Conservation (phyloP, 768 basidiomycete species). For the Tricholoma furcatifolium region DNA sequence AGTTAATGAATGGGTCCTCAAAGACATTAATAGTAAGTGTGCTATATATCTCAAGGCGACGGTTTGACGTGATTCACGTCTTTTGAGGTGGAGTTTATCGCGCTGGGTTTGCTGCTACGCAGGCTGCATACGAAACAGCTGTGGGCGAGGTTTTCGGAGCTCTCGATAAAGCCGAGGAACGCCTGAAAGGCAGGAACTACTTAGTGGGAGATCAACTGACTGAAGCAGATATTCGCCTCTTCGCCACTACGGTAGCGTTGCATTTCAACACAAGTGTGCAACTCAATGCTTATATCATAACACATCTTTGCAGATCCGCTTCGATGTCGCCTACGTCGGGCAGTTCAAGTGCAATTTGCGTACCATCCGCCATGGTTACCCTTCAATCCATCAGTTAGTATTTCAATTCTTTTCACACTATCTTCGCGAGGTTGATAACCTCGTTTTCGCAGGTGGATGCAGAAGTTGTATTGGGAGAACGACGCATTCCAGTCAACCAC, state of each 20-base stretch:
- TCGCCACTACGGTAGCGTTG: conserved; percentile 78
- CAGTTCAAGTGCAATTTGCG: conserved; percentile 94
- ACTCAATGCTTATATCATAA: no score
- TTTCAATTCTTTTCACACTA: neutral
- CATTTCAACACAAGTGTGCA: no score
- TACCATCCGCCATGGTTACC: conserved; percentile 84
- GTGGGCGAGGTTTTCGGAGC: conserved; percentile 72
- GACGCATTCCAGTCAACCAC: conserved; percentile 85
- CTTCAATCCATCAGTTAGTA: conserved; percentile 65
- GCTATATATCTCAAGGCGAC: no score
- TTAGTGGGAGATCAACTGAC: conserved; percentile 80
- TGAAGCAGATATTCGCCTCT: conserved; percentile 81
- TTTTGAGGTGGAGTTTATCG: conserved; percentile 79
- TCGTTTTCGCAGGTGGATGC: conserved; percentile 58
- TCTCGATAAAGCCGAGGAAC: conserved; percentile 77
- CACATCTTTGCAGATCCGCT: conserved; percentile 56
- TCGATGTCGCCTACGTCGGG: conserved; percentile 84
- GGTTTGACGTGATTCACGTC: no score
- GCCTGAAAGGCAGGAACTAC: conserved; percentile 79
- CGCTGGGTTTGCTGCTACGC: conserved; percentile 78
- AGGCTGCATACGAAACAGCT: conserved; percentile 74
- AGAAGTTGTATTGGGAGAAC: conserved; percentile 87
- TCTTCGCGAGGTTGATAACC: neutral
- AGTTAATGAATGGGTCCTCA: conserved; percentile 83
- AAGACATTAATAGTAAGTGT: conserved; percentile 79